These are phyloP conservation scores for Umbilicaria muhlenbergii DNA, from an alignment of 495 filamentous ascomycete genomes.

Conservation along the genomic window DNA sequence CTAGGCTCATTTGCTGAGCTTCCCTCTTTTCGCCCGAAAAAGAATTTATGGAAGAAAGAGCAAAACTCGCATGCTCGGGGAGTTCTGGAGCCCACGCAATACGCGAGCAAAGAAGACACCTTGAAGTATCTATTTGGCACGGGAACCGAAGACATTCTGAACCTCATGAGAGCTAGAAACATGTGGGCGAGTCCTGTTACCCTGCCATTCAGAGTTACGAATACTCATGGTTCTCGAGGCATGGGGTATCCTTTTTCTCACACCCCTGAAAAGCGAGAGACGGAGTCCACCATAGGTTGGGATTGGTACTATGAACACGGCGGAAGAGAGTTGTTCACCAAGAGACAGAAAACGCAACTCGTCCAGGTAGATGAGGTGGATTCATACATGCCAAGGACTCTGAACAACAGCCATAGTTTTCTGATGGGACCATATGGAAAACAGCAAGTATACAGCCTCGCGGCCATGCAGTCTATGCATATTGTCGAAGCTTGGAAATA, in stretches of 20 bases:
- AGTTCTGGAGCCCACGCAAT: no score
- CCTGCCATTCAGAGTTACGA: constrained; percentile 29
- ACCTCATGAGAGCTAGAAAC: constrained; percentile 29
- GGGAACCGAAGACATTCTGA: constrained; percentile 30
- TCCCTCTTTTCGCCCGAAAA: not conserved
- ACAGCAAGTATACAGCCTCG: constrained; percentile 27
- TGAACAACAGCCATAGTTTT: constrained; percentile 23
- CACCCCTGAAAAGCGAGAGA: constrained; percentile 23
- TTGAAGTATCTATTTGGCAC: constrained; percentile 18
- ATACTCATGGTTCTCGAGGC: constrained; percentile 17
- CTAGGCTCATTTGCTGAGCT: not conserved
- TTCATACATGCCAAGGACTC: constrained; percentile 26
- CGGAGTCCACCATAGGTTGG: constrained; percentile 33
- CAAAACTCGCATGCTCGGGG: no score
- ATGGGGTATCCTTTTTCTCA: constrained; percentile 28
- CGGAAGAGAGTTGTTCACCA: constrained; percentile 21
- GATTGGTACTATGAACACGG: constrained; percentile 37
- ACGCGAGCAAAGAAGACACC: not conserved
- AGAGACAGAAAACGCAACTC: constrained; percentile 20
- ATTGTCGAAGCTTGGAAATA: constrained; percentile 29
- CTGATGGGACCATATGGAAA: constrained; percentile 34
- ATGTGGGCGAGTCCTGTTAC: constrained; percentile 31
- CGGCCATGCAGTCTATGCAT: constrained; percentile 23
- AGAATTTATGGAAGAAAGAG: not conserved
- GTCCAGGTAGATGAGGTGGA: constrained; percentile 16